Evolutionary conservation across 176 grass and related monocot genomes (phyloP).

Genomic region (Zoysia pacifica): DNA sequence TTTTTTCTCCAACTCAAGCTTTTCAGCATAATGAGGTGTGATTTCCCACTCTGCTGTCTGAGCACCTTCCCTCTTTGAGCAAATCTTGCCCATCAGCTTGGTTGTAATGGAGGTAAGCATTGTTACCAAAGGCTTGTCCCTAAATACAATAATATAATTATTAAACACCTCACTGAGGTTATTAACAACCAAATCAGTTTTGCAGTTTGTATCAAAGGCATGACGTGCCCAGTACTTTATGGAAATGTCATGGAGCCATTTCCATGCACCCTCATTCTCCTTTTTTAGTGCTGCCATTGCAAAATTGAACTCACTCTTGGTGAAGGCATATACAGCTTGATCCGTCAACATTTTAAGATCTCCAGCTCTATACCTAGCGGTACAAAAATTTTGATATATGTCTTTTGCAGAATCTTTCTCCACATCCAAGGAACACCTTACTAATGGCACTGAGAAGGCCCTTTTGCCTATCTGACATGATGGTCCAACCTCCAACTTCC

Average conservation of each 20-base stretch:
- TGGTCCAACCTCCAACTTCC: not conserved
- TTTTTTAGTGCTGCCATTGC: not conserved
- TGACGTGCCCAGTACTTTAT: not conserved
- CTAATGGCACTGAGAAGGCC: not conserved
- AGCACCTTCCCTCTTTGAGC: not conserved
- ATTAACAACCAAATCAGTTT: not conserved
- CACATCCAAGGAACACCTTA: not conserved
- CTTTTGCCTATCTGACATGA: constrained; percentile 1
- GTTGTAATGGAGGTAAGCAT: not conserved
- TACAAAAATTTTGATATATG: not conserved
- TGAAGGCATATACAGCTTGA: not conserved
- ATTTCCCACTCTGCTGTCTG: not conserved
- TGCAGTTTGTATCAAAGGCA: not conserved
- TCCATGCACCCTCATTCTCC: not conserved
- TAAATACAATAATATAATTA: not conserved
- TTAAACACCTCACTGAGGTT: not conserved
- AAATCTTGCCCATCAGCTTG: not conserved
- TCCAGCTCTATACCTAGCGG: not conserved
- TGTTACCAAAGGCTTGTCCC: not conserved
- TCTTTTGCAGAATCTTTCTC: not conserved
- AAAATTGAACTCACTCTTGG: not conserved
- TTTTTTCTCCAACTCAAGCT: not conserved
- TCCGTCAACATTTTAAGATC: not conserved
- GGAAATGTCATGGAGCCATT: not conserved
- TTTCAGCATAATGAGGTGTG: not conserved